Conservation (phyloP, 2,329 filamentous ascomycete species). For the Hypomyces perniciosus region DNA sequence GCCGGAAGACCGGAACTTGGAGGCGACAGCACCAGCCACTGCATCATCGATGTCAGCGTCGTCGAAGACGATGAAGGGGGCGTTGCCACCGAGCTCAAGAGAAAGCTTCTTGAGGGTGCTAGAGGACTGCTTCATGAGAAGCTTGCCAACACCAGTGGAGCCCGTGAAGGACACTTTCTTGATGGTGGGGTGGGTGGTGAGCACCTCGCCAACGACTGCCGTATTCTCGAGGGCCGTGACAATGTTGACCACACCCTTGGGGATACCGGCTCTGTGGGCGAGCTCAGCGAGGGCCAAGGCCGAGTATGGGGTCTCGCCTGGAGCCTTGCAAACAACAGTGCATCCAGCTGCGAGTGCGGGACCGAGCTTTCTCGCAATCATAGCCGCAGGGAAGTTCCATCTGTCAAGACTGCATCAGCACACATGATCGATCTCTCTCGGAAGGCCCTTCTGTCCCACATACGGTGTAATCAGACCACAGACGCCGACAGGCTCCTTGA, state of each 20-base stretch:
- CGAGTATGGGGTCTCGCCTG: conserved; percentile 87
- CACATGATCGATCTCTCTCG: not conserved
- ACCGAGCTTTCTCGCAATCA: conserved; percentile 66
- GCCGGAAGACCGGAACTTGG: conserved; percentile 89
- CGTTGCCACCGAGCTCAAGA: conserved; percentile 90
- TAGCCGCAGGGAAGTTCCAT: conserved; percentile 81
- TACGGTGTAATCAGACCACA: conserved; percentile 49
- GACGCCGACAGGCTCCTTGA: conserved; percentile 33
- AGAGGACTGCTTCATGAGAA: conserved; percentile 84
- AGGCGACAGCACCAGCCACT: conserved; percentile 73
- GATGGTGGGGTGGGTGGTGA: conserved; percentile 71
- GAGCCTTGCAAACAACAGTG: conserved; percentile 87
- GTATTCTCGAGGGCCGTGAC: conserved; percentile 78
- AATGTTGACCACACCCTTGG: conserved; percentile 85
- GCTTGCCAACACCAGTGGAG: conserved; percentile 60
- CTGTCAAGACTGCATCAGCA: conserved; percentile 50
- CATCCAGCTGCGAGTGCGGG: conserved; percentile 88
- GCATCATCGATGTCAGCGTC: conserved; percentile 85
- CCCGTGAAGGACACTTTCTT: conserved; percentile 95
- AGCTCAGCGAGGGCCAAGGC: conserved; percentile 83
- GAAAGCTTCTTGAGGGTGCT: conserved; percentile 77
- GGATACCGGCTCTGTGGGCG: conserved; percentile 78
- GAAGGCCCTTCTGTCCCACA: conserved; percentile 72
- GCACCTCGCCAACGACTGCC: conserved; percentile 62
- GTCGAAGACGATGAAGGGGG: conserved; percentile 95